phyloP scores from a whole-genome alignment of 2,329 filamentous ascomycete genomes.

The Aspergillus hortae region DNA sequence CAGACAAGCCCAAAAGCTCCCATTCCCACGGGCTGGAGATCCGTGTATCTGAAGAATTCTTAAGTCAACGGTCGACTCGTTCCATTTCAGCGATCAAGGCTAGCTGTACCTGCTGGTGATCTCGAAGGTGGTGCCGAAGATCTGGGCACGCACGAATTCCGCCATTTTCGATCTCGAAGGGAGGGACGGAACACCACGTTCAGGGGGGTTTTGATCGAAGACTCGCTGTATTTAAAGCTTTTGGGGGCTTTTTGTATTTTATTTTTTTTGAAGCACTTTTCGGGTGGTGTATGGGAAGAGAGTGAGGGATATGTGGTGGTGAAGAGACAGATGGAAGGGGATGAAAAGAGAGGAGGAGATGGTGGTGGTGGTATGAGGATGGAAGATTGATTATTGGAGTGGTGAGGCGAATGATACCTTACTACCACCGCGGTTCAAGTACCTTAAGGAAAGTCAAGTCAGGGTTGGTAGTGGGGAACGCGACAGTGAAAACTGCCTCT shows the following conservation, averaged over 20 bases:
- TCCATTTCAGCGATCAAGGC: neutral
- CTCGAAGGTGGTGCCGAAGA: slow-evolving; percentile 99
- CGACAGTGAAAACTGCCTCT: neutral
- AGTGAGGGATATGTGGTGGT: slow-evolving; percentile 8
- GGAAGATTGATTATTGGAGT: neutral
- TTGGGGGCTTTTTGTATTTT: neutral
- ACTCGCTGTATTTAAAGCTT: neutral
- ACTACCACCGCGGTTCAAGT: neutral
- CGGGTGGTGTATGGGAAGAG: neutral
- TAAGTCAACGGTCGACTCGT: slow-evolving; percentile 18
- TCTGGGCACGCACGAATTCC: slow-evolving; percentile 98
- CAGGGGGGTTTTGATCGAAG: neutral
- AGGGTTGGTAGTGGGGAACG: slow-evolving; percentile 27
- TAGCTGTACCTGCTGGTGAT: slow-evolving; percentile 84
- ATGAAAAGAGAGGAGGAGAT: neutral
- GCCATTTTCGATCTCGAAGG: slow-evolving; percentile 65
- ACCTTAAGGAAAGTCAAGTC: slow-evolving; percentile 15
- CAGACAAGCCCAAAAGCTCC: slow-evolving; percentile 97
- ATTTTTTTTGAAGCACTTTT: neutral
- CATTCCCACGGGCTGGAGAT: slow-evolving; percentile 98
- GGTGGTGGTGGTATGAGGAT: neutral
- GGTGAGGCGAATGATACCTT: slow-evolving; percentile 2
- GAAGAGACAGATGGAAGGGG: slow-evolving; percentile 1
- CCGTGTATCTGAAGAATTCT: slow-evolving; percentile 70
- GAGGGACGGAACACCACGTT: slow-evolving; percentile 12